Percentiles rank a stretch among this genome's conserved stretches.
phyloP scores from a whole-genome alignment of 2,329 filamentous ascomycete species.

The Chaetomium globosum region DNA sequence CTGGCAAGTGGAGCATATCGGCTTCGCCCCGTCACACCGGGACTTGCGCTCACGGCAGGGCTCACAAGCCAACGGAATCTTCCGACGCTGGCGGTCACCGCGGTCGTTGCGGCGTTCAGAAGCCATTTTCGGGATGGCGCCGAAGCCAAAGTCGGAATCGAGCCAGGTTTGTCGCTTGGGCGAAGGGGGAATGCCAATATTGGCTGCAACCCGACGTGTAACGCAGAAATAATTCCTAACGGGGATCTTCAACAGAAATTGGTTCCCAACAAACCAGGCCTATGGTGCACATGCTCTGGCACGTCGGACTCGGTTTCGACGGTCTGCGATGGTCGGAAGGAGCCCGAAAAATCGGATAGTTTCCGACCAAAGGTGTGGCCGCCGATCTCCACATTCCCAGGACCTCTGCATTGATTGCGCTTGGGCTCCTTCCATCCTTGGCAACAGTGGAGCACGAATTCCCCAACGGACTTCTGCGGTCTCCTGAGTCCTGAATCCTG shows the following conservation, averaged over 20 bases:
- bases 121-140: constrained; percentile 21
- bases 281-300: not conserved
- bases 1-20: constrained; percentile 49
- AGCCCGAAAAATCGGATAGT: not conserved
- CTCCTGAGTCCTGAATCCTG: too few relatives aligned
- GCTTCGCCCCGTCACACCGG: constrained; percentile 49
- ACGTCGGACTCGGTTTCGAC: not conserved
- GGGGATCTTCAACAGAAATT: not conserved
- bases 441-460: not conserved
- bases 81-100: constrained; percentile 24
- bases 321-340: not conserved
- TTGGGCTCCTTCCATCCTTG: not conserved
- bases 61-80: constrained; percentile 47
- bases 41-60: constrained; percentile 48
- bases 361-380: not conserved
- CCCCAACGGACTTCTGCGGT: too few relatives aligned
- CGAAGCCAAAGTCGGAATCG: not conserved
- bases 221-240: not conserved
- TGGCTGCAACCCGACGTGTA: not conserved
- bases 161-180: not conserved
- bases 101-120: constrained; percentile 23
- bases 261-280: not conserved
- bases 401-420: too few relatives aligned
- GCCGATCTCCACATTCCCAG: not conserved
- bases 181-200: not conserved